A percentile compares a stretch with the other conserved stretches of the same genome.
Conservation (phyloP, 352 stramenopile genomes). For the Globisporangium uncinulatum region DNA sequence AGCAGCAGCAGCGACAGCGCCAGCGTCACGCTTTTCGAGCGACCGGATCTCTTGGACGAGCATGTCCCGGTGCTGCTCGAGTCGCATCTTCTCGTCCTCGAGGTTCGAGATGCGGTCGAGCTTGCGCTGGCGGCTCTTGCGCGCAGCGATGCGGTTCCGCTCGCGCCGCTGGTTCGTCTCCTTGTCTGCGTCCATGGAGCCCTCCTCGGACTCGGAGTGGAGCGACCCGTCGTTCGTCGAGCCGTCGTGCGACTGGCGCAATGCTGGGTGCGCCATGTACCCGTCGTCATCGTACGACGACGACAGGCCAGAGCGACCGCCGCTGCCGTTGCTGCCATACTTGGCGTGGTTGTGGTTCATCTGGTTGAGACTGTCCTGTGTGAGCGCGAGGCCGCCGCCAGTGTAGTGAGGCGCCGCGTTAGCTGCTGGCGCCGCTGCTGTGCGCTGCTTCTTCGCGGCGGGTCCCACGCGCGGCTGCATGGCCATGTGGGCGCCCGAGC, state of each 20-base stretch:
- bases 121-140: slow-evolving; percentile 81
- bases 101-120: slow-evolving; percentile 83
- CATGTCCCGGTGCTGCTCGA: slow-evolving; percentile 85
- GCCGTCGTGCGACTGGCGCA: slow-evolving; percentile 15
- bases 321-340: slow-evolving; percentile 28
- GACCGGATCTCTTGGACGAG: slow-evolving; percentile 81
- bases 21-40: slow-evolving; percentile 73
- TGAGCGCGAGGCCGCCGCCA: slow-evolving; percentile 17
- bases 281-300: slow-evolving; percentile 61
- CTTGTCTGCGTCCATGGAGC: slow-evolving; percentile 47
- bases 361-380: slow-evolving; percentile 59
- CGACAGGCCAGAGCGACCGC: slow-evolving; percentile 1
- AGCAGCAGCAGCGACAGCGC: slow-evolving; percentile 20
- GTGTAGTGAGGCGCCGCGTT: background rate
- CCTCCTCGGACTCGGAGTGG: slow-evolving; percentile 56
- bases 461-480: slow-evolving; percentile 47
- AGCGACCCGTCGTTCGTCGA: slow-evolving; percentile 59
- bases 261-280: slow-evolving; percentile 40
- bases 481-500: slow-evolving; percentile 33
- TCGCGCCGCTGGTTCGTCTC: slow-evolving; percentile 80
- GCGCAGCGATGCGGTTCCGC: slow-evolving; percentile 77
- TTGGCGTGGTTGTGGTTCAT: slow-evolving; percentile 44
- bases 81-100: slow-evolving; percentile 83
- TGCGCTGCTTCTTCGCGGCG: slow-evolving; percentile 46
- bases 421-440: background rate